These are phyloP conservation scores for Biscogniauxia marginata DNA, from an alignment of 2,329 filamentous ascomycete genomes.

Conservation along the genomic window DNA sequence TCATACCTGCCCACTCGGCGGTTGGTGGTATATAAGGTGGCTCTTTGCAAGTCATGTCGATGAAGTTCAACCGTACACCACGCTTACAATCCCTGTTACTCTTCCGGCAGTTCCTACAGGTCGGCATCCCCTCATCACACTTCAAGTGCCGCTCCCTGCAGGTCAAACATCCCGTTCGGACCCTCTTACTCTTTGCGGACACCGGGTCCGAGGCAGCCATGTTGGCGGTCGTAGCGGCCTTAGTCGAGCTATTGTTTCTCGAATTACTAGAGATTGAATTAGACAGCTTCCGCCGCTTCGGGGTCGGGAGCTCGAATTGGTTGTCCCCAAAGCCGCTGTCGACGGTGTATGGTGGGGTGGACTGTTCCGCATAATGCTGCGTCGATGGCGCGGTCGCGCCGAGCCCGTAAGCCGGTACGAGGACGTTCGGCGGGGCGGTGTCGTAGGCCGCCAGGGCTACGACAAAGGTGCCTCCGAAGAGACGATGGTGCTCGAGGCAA, in stretches of 20 bases:
- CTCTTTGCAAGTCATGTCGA: slow-evolving; percentile 73
- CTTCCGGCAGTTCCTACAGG: slow-evolving; percentile 79
- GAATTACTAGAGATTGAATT: slow-evolving; percentile 9
- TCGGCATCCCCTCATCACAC: slow-evolving; percentile 72
- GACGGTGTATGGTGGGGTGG: slow-evolving; percentile 32
- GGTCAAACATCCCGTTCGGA: slow-evolving; percentile 86
- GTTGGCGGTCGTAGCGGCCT: slow-evolving; percentile 20
- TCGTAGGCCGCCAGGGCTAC: slow-evolving; percentile 38
- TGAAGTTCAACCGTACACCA: slow-evolving; percentile 86
- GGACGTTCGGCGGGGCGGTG: slow-evolving; percentile 28
- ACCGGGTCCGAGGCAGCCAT: slow-evolving; percentile 24
- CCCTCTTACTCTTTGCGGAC: slow-evolving; percentile 70
- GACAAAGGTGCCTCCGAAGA: slow-evolving; percentile 25
- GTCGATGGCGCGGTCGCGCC: slow-evolving; percentile 33
- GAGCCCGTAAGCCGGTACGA: slow-evolving; percentile 35
- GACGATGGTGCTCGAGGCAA: slow-evolving; percentile 11
- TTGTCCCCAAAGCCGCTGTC: slow-evolving; percentile 26
- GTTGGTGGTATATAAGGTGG: slow-evolving; percentile 63
- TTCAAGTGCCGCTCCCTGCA: slow-evolving; percentile 88
- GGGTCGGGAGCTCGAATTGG: slow-evolving; percentile 23
- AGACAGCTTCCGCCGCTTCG: slow-evolving; percentile 30
- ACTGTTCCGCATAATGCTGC: slow-evolving; percentile 31
- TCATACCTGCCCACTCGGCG: slow-evolving; percentile 62
- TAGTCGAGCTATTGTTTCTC: slow-evolving; percentile 11
- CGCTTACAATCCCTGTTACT: slow-evolving; percentile 83